Base-by-base conservation (phyloP, 139 green algal genomes). In the Monoraphidium neglectum region DNA sequence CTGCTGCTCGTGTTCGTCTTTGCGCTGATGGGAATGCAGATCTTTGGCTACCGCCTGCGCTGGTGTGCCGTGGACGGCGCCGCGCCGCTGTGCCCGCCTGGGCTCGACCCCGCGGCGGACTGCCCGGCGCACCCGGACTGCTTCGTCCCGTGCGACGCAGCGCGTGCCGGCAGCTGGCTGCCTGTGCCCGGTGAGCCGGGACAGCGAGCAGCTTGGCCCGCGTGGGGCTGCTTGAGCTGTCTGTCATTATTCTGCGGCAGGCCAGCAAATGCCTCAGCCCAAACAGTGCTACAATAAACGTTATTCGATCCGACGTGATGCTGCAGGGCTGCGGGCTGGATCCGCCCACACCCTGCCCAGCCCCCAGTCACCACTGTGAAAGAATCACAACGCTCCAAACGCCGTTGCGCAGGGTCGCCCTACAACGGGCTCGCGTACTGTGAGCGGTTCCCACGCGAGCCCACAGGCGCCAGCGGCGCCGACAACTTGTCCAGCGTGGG, bases 1-100 rank as follows among this genome's bases (percentile, higher is more conserved):
- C 36, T 92, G 51, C 77, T 95, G 24, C 90, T 92, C 82, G 88
- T 93, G 36, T 91, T 91, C 73, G 82, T 94, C 36, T 85, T 87
- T 46, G 83, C 81, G 30, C 85, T 95, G 0, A 79, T 93, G 24
- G 91, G 91, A 1, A 95, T 92, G 88, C 87, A 95, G 82, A 68
- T 93, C 26, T 92, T 92, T 75, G 86, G 87, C 37, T 89, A 91
- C 78, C 67, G 87, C 54, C 84, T 74, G 28, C 26, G 47, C 21
- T 77, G 56, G 35, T 79, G 72, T 26, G 4, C 53, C 61, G 30
- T 85, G 28, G 46, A 69, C 6, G 83, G 66, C 21, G 74, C 83
- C 10, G 18, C 67, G n/a, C 46, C 67, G 57, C 26, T 82, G 60
- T 93, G 88, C 79, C 86, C 88, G 3, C 81, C 77, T 8, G 87